Conservation (phyloP, 2,329 filamentous ascomycete species). For the Venturia pyrina region DNA sequence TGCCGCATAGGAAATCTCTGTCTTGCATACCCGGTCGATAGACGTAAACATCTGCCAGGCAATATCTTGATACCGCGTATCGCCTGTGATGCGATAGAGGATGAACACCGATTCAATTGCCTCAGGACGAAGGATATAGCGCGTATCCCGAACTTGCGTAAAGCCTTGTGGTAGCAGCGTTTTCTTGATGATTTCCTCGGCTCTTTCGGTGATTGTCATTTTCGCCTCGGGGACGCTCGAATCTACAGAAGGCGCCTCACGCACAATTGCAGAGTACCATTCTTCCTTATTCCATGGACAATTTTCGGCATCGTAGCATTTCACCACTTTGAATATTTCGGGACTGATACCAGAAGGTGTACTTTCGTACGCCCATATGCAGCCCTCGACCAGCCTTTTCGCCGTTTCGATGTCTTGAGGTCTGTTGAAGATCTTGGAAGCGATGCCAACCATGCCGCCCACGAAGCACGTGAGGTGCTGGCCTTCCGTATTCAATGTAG, state of each 20-base stretch:
- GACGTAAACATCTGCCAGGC: conserved; percentile 43
- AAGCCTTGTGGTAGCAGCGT: conserved; percentile 33
- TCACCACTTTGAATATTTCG: conserved; percentile 34
- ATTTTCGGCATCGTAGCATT: conserved; percentile 29
- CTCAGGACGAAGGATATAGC: conserved; percentile 43
- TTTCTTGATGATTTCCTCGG: background rate
- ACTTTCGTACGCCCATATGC: conserved; percentile 44
- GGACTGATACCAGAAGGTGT: conserved; percentile 45
- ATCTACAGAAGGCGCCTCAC: background rate
- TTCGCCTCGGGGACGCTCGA: background rate
- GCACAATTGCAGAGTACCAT: conserved; percentile 29
- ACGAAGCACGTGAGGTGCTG: conserved; percentile 46
- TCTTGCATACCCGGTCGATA: conserved; percentile 33
- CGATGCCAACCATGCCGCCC: conserved; percentile 46
- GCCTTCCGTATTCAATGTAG: conserved; percentile 32
- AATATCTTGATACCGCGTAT: conserved; percentile 34
- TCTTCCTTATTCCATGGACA: conserved; percentile 34
- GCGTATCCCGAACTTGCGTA: conserved; percentile 31
- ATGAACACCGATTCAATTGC: conserved; percentile 54
- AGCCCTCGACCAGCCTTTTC: conserved; percentile 42
- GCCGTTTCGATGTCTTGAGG: conserved; percentile 40
- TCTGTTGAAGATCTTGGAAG: conserved; percentile 41
- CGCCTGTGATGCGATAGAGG: conserved; percentile 49
- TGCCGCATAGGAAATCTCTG: conserved; percentile 36
- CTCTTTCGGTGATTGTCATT: conserved; percentile 6